A percentile compares a stretch with the other conserved stretches of the same genome.
Conservation (phyloP, 1,284 basidiomycete genomes). For the Microstroma glucosiphilum region DNA sequence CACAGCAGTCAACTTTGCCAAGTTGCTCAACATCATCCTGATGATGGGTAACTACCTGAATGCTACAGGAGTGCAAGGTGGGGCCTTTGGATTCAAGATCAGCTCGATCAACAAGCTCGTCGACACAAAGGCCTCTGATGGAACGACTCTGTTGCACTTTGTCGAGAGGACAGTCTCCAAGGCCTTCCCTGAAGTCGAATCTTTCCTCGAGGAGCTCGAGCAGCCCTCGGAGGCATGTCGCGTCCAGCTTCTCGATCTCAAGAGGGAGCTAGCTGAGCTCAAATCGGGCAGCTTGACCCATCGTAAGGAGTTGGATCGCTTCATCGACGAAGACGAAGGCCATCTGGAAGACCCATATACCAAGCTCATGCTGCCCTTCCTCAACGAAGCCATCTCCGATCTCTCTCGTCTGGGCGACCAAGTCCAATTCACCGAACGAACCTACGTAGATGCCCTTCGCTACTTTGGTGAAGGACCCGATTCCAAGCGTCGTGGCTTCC, state of each 20-base stretch:
- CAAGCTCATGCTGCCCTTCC: slow-evolving; percentile 49
- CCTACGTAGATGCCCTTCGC: slow-evolving; percentile 43
- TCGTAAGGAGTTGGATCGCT: slow-evolving; percentile 44
- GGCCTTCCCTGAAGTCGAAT: slow-evolving; percentile 80
- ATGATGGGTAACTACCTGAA: slow-evolving; percentile 98
- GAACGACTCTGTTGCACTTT: slow-evolving; percentile 89
- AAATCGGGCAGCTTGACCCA: slow-evolving; percentile 45
- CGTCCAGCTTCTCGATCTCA: slow-evolving; percentile 50
- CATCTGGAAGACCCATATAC: slow-evolving; percentile 46
- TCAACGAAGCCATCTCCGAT: slow-evolving; percentile 34
- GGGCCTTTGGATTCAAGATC: slow-evolving; percentile 93
- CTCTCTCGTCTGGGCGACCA: slow-evolving; percentile 42
- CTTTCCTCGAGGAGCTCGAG: slow-evolving; percentile 79
- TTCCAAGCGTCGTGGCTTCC: slow-evolving; percentile 45
- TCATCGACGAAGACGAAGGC: slow-evolving; percentile 45
- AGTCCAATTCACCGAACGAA: slow-evolving; percentile 44
- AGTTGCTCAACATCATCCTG: slow-evolving; percentile 59
- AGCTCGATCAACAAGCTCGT: slow-evolving; percentile 98
- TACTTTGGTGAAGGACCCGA: slow-evolving; percentile 50
- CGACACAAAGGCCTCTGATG: slow-evolving; percentile 81
- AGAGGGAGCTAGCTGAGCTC: slow-evolving; percentile 48
- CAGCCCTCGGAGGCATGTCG: slow-evolving; percentile 88
- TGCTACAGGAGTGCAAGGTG: slow-evolving; percentile 89
- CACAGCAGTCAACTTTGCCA: slow-evolving; percentile 41
- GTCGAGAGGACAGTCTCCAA: slow-evolving; percentile 79